A percentile compares a stretch with the other conserved stretches of the same genome.
phyloP scores from a whole-genome alignment of 306 rosid species.

The Quercus alba region DNA sequence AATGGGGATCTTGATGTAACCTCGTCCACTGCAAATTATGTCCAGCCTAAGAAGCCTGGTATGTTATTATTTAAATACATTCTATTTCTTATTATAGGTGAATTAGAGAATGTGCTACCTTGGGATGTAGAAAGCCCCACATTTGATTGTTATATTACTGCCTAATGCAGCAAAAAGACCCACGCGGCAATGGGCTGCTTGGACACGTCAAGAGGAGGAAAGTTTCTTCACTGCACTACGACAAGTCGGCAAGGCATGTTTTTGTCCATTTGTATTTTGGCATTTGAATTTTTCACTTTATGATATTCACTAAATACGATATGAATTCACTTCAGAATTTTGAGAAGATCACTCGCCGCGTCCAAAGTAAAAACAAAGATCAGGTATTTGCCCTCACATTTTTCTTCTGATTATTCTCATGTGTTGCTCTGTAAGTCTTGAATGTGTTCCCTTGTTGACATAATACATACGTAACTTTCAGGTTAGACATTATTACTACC shows the following conservation, averaged over 20 bases:
- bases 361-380: conserved; percentile 97
- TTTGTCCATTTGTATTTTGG: conserved; percentile 2
- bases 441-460: neutral
- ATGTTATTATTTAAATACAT: neutral
- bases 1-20: conserved; percentile 53
- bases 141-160: conserved; percentile 14
- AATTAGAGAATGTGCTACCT: conserved; percentile 13
- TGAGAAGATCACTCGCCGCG: conserved; percentile 90
- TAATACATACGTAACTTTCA: conserved; percentile 20
- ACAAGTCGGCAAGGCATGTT: conserved; percentile 87
- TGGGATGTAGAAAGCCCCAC: conserved; percentile 15
- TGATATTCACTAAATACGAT: conserved; percentile 18
- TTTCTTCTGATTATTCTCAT: neutral
- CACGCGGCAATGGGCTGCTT: conserved; percentile 99
- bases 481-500: conserved; percentile 98
- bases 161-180: conserved; percentile 64
- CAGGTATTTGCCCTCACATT: conserved; percentile 42
- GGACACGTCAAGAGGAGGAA: conserved; percentile 99
- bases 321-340: conserved; percentile 69
- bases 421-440: neutral
- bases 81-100: neutral
- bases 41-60: conserved; percentile 60
- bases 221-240: conserved; percentile 93
- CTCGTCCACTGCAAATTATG: conserved; percentile 36
- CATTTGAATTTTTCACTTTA: conserved; percentile 8